phyloP scores from a whole-genome alignment of 257 asterid species.

The Fraxinus cuspidata region DNA sequence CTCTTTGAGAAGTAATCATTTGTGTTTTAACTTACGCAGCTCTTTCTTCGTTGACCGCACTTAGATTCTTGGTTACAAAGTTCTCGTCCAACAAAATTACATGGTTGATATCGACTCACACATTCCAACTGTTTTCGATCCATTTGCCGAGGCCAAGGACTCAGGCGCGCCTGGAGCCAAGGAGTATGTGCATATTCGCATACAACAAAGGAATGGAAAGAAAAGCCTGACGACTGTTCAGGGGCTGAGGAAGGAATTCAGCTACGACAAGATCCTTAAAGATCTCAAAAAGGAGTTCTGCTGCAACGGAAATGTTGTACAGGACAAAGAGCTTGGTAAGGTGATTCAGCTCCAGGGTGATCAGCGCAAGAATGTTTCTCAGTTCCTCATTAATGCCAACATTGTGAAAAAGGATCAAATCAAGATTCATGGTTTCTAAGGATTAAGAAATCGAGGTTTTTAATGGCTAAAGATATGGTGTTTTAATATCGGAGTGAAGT shows the following conservation, averaged over 20 bases:
- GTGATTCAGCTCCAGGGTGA: constrained; percentile 89
- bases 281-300: constrained; percentile 79
- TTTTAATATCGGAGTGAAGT: no score
- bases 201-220: constrained; percentile 89
- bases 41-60: not conserved
- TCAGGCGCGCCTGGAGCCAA: constrained; percentile 62
- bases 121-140: constrained; percentile 74
- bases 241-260: constrained; percentile 68
- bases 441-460: no score
- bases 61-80: constrained; percentile 5
- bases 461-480: no score
- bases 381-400: constrained; percentile 54
- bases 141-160: constrained; percentile 78
- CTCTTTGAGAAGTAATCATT: no score
- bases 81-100: constrained; percentile 12
- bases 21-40: no score
- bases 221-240: constrained; percentile 79
- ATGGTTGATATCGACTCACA: constrained; percentile 72
- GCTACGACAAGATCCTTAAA: constrained; percentile 77
- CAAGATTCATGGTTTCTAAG: constrained; percentile 88
- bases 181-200: constrained; percentile 84
- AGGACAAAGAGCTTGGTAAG: constrained; percentile 78
- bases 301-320: constrained; percentile 89
- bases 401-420: constrained; percentile 70
- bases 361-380: constrained; percentile 82